phyloP scores from a whole-genome alignment of 164 flowering plant genomes.

The Euptelea pleiosperma region DNA sequence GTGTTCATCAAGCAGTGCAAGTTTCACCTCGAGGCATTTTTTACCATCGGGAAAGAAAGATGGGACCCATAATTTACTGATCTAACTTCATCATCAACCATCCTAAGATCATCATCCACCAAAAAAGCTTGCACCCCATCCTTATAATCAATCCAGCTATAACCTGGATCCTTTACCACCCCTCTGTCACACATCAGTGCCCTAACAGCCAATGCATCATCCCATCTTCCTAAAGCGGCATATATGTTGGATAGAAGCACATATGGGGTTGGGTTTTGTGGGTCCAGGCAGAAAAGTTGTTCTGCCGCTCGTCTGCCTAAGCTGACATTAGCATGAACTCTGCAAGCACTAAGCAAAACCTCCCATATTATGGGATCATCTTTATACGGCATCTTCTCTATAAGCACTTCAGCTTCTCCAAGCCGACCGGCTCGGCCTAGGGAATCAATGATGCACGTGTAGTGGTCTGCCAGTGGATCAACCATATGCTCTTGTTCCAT shows the following conservation, averaged over 20 bases:
- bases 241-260: conserved; percentile 70
- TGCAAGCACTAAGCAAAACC: conserved; percentile 76
- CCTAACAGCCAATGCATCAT: conserved; percentile 57
- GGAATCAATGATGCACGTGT: conserved; percentile 62
- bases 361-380: conserved; percentile 81
- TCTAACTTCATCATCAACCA: conserved; percentile 6
- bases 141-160: conserved; percentile 53
- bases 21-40: neutral
- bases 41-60: neutral
- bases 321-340: conserved; percentile 59
- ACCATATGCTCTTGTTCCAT: conserved; percentile 53
- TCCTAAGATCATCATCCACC: conserved; percentile 26
- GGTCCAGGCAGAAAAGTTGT: conserved; percentile 59
- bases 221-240: conserved; percentile 75
- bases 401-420: conserved; percentile 56
- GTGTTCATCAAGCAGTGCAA: conserved; percentile 1
- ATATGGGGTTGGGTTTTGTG: conserved; percentile 60
- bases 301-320: conserved; percentile 74
- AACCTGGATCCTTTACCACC: conserved; percentile 59
- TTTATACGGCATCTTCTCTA: conserved; percentile 53
- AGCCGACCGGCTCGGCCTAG: conserved; percentile 75
- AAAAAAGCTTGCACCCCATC: conserved; percentile 25
- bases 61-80: conserved; percentile 3
- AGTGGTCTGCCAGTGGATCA: conserved; percentile 64
- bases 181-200: conserved; percentile 43